Evolutionary conservation across 768 basidiomycete species (phyloP).

Genomic region (Kwoniella pini): DNA sequence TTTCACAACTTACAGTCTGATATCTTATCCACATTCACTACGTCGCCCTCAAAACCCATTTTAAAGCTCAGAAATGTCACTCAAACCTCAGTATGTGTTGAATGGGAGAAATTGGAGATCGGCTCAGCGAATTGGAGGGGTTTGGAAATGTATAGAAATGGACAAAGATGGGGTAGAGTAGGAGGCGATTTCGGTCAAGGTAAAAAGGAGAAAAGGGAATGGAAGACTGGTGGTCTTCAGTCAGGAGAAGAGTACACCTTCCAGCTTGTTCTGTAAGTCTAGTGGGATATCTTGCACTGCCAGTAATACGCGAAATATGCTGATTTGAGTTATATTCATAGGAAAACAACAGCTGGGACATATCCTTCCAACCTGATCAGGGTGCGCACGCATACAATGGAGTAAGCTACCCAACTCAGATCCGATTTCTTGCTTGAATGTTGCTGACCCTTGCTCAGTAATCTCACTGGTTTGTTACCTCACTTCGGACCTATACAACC

Average conservation of each 20-base stretch:
- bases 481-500: conserved; percentile 92
- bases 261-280: conserved; percentile 77
- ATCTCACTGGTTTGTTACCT: conserved; percentile 91
- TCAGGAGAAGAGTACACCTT: conserved; percentile 76
- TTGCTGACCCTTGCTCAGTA: conserved; percentile 56
- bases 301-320: too few relatives aligned
- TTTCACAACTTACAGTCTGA: conserved; percentile 83
- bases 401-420: conserved; percentile 32
- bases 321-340: conserved; percentile 9
- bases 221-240: conserved; percentile 51
- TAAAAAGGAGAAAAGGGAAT: conserved; percentile 39
- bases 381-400: conserved; percentile 86
- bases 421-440: neutral
- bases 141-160: conserved; percentile 90
- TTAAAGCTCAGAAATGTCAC: conserved; percentile 90
- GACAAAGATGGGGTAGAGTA: conserved; percentile 65
- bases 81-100: conserved; percentile 93
- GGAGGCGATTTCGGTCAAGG: conserved; percentile 73
- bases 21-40: conserved; percentile 75
- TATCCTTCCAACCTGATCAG: conserved; percentile 80
- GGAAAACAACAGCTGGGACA: conserved; percentile 79
- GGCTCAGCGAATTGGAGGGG: conserved; percentile 84
- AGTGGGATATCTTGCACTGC: neutral
- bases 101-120: conserved; percentile 85
- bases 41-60: conserved; percentile 69